These are phyloP conservation scores for Monosporascus sp. DNA, from an alignment of 2,329 filamentous ascomycete species.

Conservation along the genomic window DNA sequence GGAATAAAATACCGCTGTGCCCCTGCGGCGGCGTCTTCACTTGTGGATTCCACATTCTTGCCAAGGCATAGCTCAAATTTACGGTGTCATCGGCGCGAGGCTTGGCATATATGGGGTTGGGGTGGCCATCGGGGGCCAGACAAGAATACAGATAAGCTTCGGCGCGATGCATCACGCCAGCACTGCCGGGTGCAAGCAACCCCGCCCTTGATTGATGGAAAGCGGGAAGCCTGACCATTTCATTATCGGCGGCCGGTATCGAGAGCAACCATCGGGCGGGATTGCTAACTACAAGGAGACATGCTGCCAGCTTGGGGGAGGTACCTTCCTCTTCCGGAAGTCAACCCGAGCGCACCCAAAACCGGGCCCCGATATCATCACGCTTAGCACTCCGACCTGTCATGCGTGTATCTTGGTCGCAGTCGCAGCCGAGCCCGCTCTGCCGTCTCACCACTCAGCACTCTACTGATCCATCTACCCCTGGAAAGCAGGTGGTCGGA, in stretches of 20 bases:
- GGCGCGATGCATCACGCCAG: not conserved
- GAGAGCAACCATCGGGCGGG: not conserved
- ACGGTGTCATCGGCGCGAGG: not conserved
- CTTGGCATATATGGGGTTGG: not conserved
- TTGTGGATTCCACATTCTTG: too few species aligned
- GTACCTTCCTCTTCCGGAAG: not conserved
- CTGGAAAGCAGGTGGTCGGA: too few species aligned
- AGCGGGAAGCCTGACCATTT: not conserved
- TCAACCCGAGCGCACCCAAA: not conserved
- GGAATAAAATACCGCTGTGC: not conserved
- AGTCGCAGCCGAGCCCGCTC: too few species aligned
- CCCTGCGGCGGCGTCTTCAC: too few species aligned
- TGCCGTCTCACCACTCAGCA: too few species aligned
- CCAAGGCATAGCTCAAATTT: not conserved
- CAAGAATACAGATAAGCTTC: not conserved
- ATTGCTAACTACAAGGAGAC: not conserved
- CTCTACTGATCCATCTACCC: too few species aligned
- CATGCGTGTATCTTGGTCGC: too few species aligned
- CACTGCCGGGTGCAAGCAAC: not conserved
- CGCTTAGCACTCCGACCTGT: not conserved
- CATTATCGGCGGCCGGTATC: too few species aligned
- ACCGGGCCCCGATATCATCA: not conserved
- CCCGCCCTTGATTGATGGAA: not conserved
- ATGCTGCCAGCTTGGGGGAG: not conserved
- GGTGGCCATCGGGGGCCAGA: not conserved